Evolutionary conservation across 2,329 filamentous ascomycete species (phyloP), one percentile per base, ranked within the genome.

Genomic region (Colletotrichum siamense): DNA sequence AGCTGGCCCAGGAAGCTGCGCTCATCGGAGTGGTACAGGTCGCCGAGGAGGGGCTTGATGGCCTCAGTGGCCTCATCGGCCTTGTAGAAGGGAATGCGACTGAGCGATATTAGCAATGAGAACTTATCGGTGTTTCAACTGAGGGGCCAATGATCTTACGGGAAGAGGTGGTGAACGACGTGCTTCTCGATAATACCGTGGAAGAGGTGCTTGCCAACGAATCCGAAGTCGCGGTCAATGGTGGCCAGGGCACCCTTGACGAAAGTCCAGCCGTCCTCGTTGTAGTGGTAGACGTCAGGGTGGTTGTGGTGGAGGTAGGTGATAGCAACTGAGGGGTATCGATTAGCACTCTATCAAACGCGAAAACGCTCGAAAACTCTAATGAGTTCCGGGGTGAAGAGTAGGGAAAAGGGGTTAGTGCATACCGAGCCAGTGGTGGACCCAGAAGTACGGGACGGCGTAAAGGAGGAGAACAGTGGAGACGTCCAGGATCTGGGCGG

Each of bases 231-330:
- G 65, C 92, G 89, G 82, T 94, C 92, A 26, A 93, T 87, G 3
- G 92, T 93, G 13, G 90, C 88, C 22, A 90, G 85, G 12, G 92
- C 91, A 28, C 92, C 92, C 79, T 90, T 89, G 79, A 90, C 86
- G 80, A 90, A 94, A 34, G 89, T 92, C 92, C 92, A 93, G 66
- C 87, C 86, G 57, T 88, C 87, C 10, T 87, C 85, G 34, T 87
- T 87, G 82, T 90, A 92, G 79, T 92, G 88, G 5, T 89, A 87
- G 32, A 85, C 80, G 39, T 86, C 83, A n/a, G 85, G 85, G 81
- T 94, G 91, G 71, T 92, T 94, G 88, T 95, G 93, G 84, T 95
- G 93, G 24, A 95, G 92, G 84, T 94, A 95, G 64, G 93, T 95
- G 82, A 95, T 95, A 78, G 92, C 92, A 24, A 95, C 92, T 92